phyloP scores from a whole-genome alignment of 2,329 filamentous ascomycete genomes.

The Elsinoe perseae region DNA sequence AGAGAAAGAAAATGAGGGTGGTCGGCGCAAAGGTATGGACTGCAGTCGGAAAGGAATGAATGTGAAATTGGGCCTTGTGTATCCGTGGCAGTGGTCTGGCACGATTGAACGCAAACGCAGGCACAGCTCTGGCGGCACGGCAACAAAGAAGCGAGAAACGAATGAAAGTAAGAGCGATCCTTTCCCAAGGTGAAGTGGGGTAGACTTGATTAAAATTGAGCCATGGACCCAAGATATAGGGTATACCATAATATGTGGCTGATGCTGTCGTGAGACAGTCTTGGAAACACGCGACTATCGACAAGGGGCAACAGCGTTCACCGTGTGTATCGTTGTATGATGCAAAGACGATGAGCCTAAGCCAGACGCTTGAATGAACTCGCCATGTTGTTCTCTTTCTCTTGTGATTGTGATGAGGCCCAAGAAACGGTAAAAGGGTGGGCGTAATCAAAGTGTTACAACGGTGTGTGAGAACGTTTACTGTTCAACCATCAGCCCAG shows the following conservation, averaged over 20 bases:
- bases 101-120: constrained; percentile 8
- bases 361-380: not conserved
- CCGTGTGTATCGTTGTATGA: constrained; percentile 10
- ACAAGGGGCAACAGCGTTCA: constrained; percentile 10
- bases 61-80: constrained; percentile 5
- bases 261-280: constrained; percentile 3
- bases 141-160: not conserved
- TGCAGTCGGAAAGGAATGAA: constrained; percentile 1
- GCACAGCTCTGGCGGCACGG: not conserved
- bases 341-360: not conserved
- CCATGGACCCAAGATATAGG: constrained; percentile 14
- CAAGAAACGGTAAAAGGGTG: constrained; percentile 9
- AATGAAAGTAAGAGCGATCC: not conserved
- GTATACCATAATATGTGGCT: not conserved
- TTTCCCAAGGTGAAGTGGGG: constrained; percentile 66
- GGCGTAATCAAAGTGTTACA: constrained; percentile 14
- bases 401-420: not conserved
- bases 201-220: constrained; percentile 15
- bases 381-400: not conserved
- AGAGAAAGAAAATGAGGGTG: constrained; percentile 6
- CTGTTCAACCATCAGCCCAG: not conserved
- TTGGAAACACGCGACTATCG: not conserved
- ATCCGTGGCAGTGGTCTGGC: constrained; percentile 9
- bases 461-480: not conserved
- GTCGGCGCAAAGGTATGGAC: not conserved